phyloP scores from a whole-genome alignment of 2,329 filamentous ascomycete genomes.

The Talaromyces sp. region DNA sequence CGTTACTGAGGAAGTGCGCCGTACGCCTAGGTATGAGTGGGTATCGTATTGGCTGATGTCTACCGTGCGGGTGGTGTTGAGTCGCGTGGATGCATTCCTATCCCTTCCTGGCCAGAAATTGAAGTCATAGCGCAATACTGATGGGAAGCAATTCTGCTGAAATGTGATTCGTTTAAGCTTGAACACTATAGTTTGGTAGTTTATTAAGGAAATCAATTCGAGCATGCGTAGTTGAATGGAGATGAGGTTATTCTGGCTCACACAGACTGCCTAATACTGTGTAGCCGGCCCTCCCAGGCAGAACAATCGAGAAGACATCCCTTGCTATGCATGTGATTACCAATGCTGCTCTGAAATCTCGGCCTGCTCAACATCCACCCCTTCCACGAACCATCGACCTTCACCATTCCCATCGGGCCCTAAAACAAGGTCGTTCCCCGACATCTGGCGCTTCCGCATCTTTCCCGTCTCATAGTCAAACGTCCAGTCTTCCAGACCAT shows the following conservation, averaged over 20 bases:
- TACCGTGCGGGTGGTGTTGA: background rate
- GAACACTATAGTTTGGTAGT: background rate
- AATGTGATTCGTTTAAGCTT: background rate
- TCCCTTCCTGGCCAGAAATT: constrained; percentile 6
- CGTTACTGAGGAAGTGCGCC: background rate
- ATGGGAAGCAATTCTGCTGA: background rate
- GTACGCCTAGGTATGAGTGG: background rate
- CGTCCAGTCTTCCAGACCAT: constrained; percentile 62
- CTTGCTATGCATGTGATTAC: constrained; percentile 21
- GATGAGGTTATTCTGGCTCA: background rate
- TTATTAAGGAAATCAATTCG: background rate
- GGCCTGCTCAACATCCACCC: constrained; percentile 40
- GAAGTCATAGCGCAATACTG: background rate
- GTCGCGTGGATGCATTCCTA: constrained; percentile 11
- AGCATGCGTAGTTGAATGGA: background rate
- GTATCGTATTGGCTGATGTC: background rate
- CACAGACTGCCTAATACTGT: constrained; percentile 4
- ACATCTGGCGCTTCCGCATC: constrained; percentile 49
- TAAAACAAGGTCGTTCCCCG: constrained; percentile 45
- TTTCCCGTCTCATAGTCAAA: constrained; percentile 43
- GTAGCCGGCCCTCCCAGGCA: background rate
- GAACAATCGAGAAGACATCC: background rate
- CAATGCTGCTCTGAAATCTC: constrained; percentile 36
- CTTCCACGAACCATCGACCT: constrained; percentile 46
- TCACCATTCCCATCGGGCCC: constrained; percentile 41